Conservation (phyloP, 169 alveolate genomes). For the Plasmodium sp. region DNA sequence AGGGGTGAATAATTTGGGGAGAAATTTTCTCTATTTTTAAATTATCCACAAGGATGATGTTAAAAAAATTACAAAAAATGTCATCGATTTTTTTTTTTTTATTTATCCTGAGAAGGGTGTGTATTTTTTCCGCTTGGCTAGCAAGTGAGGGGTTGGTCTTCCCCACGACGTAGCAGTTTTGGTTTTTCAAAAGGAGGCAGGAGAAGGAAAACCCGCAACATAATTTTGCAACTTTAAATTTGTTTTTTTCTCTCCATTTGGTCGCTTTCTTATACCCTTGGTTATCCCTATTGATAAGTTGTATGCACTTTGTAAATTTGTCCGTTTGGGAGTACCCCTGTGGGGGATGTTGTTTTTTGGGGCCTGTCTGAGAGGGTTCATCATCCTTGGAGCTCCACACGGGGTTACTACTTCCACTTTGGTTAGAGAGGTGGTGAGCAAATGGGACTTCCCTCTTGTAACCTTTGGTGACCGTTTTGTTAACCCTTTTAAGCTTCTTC, state of each 20-base stretch:
- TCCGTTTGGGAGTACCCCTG: not conserved
- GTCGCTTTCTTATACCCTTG: not conserved
- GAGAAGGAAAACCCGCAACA: conserved; percentile 72
- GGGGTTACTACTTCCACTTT: not conserved
- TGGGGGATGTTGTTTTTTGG: not conserved
- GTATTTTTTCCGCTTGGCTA: not conserved
- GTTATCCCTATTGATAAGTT: not conserved
- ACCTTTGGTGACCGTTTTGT: not conserved
- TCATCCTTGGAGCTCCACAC: not conserved
- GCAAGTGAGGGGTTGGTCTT: not conserved
- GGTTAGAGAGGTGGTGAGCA: not conserved
- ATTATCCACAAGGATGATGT: conserved; percentile 41
- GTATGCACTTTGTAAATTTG: not conserved
- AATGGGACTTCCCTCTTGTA: not conserved
- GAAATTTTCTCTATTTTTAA: conserved; percentile 14
- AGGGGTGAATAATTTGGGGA: conserved; percentile 38
- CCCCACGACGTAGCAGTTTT: conserved; percentile 45
- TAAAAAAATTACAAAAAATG: conserved; percentile 30
- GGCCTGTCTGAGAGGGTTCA: not conserved
- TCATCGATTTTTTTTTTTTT: conserved; percentile 57
- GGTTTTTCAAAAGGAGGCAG: conserved; percentile 16
- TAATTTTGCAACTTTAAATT: conserved; percentile 16
- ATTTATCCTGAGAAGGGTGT: conserved; percentile 16
- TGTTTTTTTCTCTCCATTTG: not conserved
- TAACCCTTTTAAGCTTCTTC: not conserved